Evolutionary conservation across 495 filamentous ascomycete genomes (phyloP), one percentile per base, ranked within the genome.

Genomic region (Jackrogersella minutella): DNA sequence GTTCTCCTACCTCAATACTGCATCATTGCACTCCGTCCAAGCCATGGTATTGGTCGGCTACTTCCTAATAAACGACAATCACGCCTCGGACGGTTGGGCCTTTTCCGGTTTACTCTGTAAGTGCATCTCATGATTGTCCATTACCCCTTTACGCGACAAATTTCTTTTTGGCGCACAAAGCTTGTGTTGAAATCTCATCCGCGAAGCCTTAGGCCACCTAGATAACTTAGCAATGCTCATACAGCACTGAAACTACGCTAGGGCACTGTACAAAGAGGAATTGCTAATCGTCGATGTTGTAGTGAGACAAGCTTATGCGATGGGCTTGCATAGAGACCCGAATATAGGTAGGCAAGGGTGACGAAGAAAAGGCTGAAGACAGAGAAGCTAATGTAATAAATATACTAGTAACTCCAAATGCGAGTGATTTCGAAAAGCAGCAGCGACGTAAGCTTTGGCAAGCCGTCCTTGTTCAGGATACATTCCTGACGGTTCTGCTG

Each of bases 1-100:
- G 71, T 85, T 81, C 53, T 88, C 87, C 0, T 92, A 91, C 62
- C 80, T 91, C 3, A 90, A 87, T 61, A 84, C 83, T 24, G 86
- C 88, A 5, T 87, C 86, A 0, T 77, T 90, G 31, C 78, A 83
- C n/a, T 85, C 86, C 1, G 86, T 91, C 54, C 87, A 90, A 65
- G 85, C 89, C 11, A 91, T 92, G 89, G 86, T 91, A 0, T 71
- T 91, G 5, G 85, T 91, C 44, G 87, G 85, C 13, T 91, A 91
- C 69, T 92, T 91, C 68, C 79, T 92, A 21, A 90, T 92, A 74
- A 92, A 92, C 72, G 89, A 91, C 70, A 90, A 90, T 62, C 89
- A 91, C 58, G 87, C 88, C 5, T 88, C 87, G 1, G 89, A 91
- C 65, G 88, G 88, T 1, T 92, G 88, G 86, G 87, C 87, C 0